A percentile compares a stretch with the other conserved stretches of the same genome.
Conservation (phyloP, 163 green algal genomes). For the Chlorella variabilis region DNA sequence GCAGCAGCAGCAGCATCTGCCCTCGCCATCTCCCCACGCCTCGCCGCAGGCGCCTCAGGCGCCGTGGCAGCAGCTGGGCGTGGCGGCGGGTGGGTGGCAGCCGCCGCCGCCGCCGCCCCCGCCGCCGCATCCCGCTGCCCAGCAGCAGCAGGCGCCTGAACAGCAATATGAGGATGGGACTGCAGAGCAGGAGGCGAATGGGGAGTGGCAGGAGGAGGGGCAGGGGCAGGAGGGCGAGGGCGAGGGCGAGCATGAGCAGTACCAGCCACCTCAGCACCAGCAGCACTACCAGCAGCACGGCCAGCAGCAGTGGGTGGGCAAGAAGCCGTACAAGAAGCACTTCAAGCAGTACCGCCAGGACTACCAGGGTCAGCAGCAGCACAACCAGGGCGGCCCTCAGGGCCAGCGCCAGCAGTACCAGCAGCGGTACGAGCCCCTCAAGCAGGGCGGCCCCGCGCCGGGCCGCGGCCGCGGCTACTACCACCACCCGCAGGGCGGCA, state of each 20-base stretch:
- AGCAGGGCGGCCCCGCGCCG: background rate
- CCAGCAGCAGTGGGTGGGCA: background rate
- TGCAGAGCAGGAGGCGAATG: background rate
- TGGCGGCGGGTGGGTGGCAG: background rate
- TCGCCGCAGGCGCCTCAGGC: too few relatives aligned
- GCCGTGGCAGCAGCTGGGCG: background rate
- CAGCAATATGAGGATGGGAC: background rate
- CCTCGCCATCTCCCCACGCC: too few relatives aligned
- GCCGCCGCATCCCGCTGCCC: background rate
- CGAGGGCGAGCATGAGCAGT: background rate
- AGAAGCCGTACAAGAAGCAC: conserved; percentile 1
- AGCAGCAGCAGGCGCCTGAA: conserved; percentile 7
- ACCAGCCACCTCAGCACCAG: background rate
- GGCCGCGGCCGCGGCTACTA: background rate
- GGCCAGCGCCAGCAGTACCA: background rate
- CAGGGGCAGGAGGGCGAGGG: background rate
- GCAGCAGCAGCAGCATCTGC: background rate
- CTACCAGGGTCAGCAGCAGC: background rate
- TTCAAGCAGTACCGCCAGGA: background rate
- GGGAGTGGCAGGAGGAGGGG: background rate
- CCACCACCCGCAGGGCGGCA: background rate
- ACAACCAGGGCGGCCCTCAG: background rate
- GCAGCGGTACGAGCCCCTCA: background rate
- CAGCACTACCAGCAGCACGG: background rate
- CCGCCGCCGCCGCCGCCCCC: too few relatives aligned